phyloP scores from a whole-genome alignment of 257 asterid genomes.

The Echites panduratus region DNA sequence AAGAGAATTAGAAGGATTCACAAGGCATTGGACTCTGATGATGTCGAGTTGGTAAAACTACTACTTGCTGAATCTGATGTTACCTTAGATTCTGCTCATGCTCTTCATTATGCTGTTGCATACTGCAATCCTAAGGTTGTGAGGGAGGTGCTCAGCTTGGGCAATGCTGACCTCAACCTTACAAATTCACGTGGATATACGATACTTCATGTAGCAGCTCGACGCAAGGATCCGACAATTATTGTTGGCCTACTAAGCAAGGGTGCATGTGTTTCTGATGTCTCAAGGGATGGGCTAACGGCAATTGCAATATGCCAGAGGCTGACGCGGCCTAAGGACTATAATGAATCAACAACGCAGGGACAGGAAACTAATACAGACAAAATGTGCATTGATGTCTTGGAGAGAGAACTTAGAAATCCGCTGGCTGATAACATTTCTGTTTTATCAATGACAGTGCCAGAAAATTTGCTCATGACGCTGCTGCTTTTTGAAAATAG shows the following conservation, averaged over 20 bases:
- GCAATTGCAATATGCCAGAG: constrained; percentile 66
- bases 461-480: constrained; percentile 77
- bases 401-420: constrained; percentile 60
- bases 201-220: constrained; percentile 82
- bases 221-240: constrained; percentile 68
- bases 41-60: constrained; percentile 50
- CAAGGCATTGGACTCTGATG: constrained; percentile 71
- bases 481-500: constrained; percentile 77
- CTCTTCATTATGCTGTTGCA: constrained; percentile 84
- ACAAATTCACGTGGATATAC: constrained; percentile 62
- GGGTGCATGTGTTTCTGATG: constrained; percentile 56
- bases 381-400: constrained; percentile 62
- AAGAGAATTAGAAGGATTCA: constrained; percentile 56
- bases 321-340: constrained; percentile 74
- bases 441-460: constrained; percentile 45
- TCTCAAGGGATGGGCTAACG: constrained; percentile 57
- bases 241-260: constrained; percentile 44
- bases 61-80: constrained; percentile 65
- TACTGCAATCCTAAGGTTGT: constrained; percentile 70
- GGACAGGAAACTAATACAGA: constrained; percentile 72
- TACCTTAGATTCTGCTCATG: constrained; percentile 60
- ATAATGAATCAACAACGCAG: constrained; percentile 37
- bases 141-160: constrained; percentile 50
- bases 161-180: constrained; percentile 52
- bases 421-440: constrained; percentile 53